Conservation (phyloP, 768 basidiomycete species). For the Rhizopogon vesiculosus region DNA sequence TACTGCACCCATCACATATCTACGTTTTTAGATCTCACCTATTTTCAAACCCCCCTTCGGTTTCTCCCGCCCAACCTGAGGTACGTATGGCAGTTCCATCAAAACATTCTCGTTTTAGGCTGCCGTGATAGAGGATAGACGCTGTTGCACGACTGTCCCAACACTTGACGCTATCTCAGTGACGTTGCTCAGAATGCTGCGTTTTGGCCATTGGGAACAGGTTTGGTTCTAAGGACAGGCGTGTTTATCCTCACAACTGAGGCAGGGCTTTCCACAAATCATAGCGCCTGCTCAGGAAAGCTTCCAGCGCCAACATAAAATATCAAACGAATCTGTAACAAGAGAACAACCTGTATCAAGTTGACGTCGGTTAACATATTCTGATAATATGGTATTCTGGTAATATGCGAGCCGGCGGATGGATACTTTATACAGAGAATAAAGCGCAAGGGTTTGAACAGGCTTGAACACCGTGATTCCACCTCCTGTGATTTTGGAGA, state of each 20-base stretch:
- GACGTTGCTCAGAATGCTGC: background rate
- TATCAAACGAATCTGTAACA: too few species aligned
- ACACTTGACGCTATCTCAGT: background rate
- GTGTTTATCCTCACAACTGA: too few species aligned
- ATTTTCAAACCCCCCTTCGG: slow-evolving; percentile 22
- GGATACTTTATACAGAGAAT: background rate
- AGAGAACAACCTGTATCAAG: background rate
- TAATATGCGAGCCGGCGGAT: background rate
- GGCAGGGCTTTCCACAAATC: background rate
- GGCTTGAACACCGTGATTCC: background rate
- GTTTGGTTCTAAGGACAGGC: background rate
- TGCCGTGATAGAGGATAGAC: slow-evolving; percentile 11
- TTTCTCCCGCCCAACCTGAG: slow-evolving; percentile 23
- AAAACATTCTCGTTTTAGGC: slow-evolving; percentile 11
- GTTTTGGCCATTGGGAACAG: background rate
- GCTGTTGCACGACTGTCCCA: background rate
- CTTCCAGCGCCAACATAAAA: background rate
- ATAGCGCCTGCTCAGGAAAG: background rate
- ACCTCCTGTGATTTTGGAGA: too few species aligned
- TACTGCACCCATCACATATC: slow-evolving; percentile 32
- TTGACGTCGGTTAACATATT: background rate
- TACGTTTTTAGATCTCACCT: slow-evolving; percentile 43
- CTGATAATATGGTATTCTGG: background rate
- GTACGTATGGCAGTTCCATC: slow-evolving; percentile 27
- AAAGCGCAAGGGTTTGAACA: background rate